Base-by-base conservation (phyloP, 495 filamentous ascomycete species). In the Penicillium crystallinum region DNA sequence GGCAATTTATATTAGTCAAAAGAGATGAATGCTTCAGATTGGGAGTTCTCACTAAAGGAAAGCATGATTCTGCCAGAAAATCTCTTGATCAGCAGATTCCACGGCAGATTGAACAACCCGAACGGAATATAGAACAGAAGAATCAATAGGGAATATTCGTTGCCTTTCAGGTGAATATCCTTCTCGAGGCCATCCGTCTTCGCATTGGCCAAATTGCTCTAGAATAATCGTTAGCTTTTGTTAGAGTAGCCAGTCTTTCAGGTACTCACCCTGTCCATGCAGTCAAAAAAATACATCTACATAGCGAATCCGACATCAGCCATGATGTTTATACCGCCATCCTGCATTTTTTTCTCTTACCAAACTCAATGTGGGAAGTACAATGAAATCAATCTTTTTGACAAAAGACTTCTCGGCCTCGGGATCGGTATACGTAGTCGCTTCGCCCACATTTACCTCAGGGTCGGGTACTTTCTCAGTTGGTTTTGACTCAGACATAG, bases 61-160 rank as follows among this genome's bases (percentile, higher is more conserved):
- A 70, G 33, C 85, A 72, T 57, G 72, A 77, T 14, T 65, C 56
- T 74, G 56, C 30, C 80, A 68, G 31, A 36, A 74, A 82, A 62
- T 59, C 80, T 63, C 76, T 85, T 75, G 78, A 85, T 51, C 72
- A 81, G 18, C 77, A 63, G 67, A 82, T 83, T 50, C 78, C 84
- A 62, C 80, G 54, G 29, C 71, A 79, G 78, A 25, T 81, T 81
- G 42, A 74, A 82, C 6, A 88, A 57, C n/a, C 86, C 83, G 53
- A 87, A 89, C 11, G 85, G 86, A 17, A 89, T 75, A 61, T 85
- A 70, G 23, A 27, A 27, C 3, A 27, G 23, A 7, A 27, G 23
- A 27, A 27, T 27, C 7, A 27, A 27, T 7, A 27, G 23, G 3
- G 23, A 27, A 7, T 27, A 27, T 3, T 27, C 23, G 7, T 27